phyloP scores from a whole-genome alignment of 352 stramenopile genomes.

The Phytophthora palmivora region DNA sequence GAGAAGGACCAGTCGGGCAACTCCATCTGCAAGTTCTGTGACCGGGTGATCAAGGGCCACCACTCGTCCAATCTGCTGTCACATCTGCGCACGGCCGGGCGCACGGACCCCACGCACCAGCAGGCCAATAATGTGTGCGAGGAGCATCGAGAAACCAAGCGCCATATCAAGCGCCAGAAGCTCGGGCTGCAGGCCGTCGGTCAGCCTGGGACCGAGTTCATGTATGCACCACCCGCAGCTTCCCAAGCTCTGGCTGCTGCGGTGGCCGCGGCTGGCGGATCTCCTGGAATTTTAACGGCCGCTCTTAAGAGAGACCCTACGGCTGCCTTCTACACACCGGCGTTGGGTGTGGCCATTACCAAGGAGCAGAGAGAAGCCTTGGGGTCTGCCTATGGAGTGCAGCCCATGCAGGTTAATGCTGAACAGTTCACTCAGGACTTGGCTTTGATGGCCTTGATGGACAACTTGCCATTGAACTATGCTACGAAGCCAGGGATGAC shows the following conservation, averaged over 20 bases:
- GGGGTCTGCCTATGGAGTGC: conserved; percentile 26
- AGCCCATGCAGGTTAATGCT: conserved; percentile 43
- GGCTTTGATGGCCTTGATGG: conserved; percentile 72
- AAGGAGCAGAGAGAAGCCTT: conserved; percentile 58
- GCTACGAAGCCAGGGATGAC: conserved; percentile 67
- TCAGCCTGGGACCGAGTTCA: conserved; percentile 49
- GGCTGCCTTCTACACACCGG: conserved; percentile 21
- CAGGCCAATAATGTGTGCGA: conserved; percentile 81
- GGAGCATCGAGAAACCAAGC: conserved; percentile 83
- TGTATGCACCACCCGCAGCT: conserved; percentile 48
- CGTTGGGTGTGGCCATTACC: conserved; percentile 21
- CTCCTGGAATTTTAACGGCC: conserved; percentile 29
- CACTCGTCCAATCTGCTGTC: conserved; percentile 86
- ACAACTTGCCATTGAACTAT: conserved; percentile 78
- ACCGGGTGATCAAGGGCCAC: conserved; percentile 86
- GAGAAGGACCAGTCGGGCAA: conserved; percentile 79
- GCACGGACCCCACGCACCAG: conserved; percentile 73
- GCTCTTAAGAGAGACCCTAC: conserved; percentile 38
- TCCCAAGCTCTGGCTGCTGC: conserved; percentile 50
- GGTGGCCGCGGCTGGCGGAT: conserved; percentile 49
- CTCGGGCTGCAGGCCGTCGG: conserved; percentile 44
- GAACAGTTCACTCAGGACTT: conserved; percentile 82
- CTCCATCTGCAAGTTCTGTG: conserved; percentile 87
- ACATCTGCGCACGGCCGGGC: conserved; percentile 76
- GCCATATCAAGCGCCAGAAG: conserved; percentile 81